A percentile compares a stretch with the other conserved stretches of the same genome.
These are phyloP conservation scores for Colletotrichum brevisporum DNA, from an alignment of 2,329 filamentous ascomycete genomes.

Conservation along the genomic window DNA sequence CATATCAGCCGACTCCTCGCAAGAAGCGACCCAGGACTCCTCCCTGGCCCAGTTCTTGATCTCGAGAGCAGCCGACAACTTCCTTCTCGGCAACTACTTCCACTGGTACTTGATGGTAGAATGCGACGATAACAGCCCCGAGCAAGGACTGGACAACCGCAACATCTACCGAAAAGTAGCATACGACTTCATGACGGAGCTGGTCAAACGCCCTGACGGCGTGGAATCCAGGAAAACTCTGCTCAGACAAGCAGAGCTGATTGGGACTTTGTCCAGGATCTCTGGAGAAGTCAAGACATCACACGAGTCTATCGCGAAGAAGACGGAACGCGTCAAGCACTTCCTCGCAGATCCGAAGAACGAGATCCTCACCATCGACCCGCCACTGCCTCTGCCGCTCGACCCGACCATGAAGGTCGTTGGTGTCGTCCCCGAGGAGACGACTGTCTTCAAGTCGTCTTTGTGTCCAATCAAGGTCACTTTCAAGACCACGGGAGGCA, in stretches of 20 bases:
- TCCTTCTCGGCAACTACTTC: conserved; percentile 93
- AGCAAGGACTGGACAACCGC: conserved; percentile 81
- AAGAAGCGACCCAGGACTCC: conserved; percentile 78
- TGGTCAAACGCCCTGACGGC: conserved; percentile 80
- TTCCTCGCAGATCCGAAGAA: conserved; percentile 91
- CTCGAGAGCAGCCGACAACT: conserved; percentile 86
- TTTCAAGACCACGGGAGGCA: conserved; percentile 84
- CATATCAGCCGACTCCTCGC: conserved; percentile 69
- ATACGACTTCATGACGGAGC: conserved; percentile 94
- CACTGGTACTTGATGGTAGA: conserved; percentile 99
- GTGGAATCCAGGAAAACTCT: conserved; percentile 81
- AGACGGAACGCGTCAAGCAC: conserved; percentile 87
- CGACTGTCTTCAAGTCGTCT: conserved; percentile 95
- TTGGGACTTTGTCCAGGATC: conserved; percentile 88
- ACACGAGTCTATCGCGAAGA: conserved; percentile 81
- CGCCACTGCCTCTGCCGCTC: conserved; percentile 87
- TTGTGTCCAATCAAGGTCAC: conserved; percentile 91
- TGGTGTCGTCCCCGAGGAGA: conserved; percentile 86
- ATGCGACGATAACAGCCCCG: conserved; percentile 85
- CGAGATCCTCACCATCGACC: conserved; percentile 85
- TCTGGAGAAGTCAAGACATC: conserved; percentile 89
- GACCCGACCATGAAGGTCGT: conserved; percentile 86
- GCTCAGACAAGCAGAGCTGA: conserved; percentile 88
- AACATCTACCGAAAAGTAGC: conserved; percentile 93
- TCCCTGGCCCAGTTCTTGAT: conserved; percentile 93